A percentile compares a stretch with the other conserved stretches of the same genome.
Evolutionary conservation across 129 eudicot species (phyloP).

Genomic region (Cynara cardunculus): DNA sequence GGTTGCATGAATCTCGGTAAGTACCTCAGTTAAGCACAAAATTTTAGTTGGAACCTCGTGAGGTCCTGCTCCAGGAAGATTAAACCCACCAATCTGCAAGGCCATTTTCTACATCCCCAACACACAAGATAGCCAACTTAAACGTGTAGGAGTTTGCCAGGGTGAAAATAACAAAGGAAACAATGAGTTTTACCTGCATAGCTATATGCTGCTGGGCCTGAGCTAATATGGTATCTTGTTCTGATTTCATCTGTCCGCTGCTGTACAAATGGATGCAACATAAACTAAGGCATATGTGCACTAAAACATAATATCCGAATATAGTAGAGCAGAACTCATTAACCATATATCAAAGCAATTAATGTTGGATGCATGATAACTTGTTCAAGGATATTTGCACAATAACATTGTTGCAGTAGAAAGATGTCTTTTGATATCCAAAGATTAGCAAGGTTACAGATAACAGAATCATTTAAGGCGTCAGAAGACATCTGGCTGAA

Average conservation of each 20-base stretch:
- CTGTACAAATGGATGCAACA: constrained; percentile 29
- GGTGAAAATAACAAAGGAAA: neutral
- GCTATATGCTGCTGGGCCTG: constrained; percentile 94
- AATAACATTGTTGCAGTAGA: too few relatives aligned
- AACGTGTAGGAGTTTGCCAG: neutral
- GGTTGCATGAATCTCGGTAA: neutral
- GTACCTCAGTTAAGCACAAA: constrained; percentile 84
- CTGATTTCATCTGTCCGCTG: constrained; percentile 74
- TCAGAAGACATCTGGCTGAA: too few relatives aligned
- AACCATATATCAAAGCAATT: neutral
- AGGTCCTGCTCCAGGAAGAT: constrained; percentile 49
- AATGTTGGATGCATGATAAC: neutral
- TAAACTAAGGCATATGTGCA: neutral
- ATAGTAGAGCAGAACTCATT: neutral
- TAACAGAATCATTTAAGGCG: too few relatives aligned
- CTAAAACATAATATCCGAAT: neutral
- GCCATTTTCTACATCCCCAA: constrained; percentile 56
- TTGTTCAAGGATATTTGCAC: neutral
- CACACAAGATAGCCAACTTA: neutral
- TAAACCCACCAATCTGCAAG: constrained; percentile 53
- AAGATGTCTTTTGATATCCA: too few relatives aligned
- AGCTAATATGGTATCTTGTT: constrained; percentile 67
- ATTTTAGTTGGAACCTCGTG: constrained; percentile 67
- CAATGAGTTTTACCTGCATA: constrained; percentile 48
- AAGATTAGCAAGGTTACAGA: too few relatives aligned